A percentile compares a stretch with the other conserved stretches of the same genome.
These are phyloP conservation scores for Hyaloscypha bicolor DNA, from an alignment of 495 filamentous ascomycete genomes.

Conservation along the genomic window DNA sequence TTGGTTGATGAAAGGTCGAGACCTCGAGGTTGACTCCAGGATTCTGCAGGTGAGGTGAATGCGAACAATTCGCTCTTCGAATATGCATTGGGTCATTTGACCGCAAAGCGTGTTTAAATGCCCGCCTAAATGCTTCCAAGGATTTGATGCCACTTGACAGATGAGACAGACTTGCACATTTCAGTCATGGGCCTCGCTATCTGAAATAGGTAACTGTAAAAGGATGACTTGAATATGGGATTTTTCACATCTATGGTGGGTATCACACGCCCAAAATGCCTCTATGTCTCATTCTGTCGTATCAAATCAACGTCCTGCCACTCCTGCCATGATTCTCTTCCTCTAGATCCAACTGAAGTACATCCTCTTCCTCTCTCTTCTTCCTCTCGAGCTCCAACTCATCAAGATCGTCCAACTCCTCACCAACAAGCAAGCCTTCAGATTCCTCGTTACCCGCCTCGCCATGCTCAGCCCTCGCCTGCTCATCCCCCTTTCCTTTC, in stretches of 20 bases:
- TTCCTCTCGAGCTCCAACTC: constrained; percentile 9
- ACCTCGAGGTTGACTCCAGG: no score
- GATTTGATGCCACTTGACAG: no score
- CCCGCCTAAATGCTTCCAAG: no score
- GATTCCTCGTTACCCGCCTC: constrained; percentile 8
- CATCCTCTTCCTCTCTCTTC: constrained; percentile 25
- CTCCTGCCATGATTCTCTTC: constrained; percentile 13
- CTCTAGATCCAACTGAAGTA: constrained; percentile 24
- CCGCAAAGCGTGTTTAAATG: no score
- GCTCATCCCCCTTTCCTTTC: constrained; percentile 7
- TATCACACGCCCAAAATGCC: neutral
- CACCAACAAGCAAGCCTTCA: constrained; percentile 14
- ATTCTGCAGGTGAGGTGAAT: no score
- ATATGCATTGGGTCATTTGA: no score
- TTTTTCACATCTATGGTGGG: neutral
- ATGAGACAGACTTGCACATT: no score
- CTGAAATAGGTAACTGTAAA: neutral
- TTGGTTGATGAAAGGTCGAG: no score
- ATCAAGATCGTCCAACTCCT: constrained; percentile 21
- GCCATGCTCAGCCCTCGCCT: constrained; percentile 9
- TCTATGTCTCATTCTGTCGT: neutral
- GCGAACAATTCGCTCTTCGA: no score
- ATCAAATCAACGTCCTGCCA: constrained; percentile 11
- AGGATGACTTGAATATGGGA: no score
- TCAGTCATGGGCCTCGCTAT: neutral